Evolutionary conservation across 345 rosid species (phyloP).

Genomic region (Raphanus raphanistrum): DNA sequence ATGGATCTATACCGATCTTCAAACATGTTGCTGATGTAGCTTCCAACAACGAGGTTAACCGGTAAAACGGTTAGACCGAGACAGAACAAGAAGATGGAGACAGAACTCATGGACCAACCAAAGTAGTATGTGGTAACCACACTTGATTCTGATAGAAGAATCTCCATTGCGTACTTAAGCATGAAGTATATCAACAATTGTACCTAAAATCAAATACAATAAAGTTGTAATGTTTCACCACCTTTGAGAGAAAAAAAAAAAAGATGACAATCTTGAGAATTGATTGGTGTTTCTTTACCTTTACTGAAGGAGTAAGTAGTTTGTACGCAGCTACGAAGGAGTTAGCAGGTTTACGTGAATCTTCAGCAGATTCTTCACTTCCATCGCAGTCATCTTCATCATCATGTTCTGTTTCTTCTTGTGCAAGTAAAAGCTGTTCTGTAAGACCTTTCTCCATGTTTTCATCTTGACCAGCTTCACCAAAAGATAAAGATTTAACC

Average conservation of each 20-base stretch:
- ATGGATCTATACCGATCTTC: conserved; percentile 68
- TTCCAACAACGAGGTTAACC: conserved; percentile 80
- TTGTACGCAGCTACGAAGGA: conserved; percentile 75
- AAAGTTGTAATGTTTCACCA: not conserved
- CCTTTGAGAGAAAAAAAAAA: not conserved
- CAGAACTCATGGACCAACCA: conserved; percentile 69
- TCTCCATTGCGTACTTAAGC: conserved; percentile 93
- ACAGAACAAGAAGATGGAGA: conserved; percentile 82
- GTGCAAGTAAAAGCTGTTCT: conserved; percentile 57
- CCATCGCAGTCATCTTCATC: conserved; percentile 64
- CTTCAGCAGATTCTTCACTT: conserved; percentile 65
- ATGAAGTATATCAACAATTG: conserved; percentile 93
- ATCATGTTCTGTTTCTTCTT: conserved; percentile 49
- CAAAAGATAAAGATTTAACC: conserved; percentile 30
- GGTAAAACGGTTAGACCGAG: conserved; percentile 95
- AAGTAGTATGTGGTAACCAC: conserved; percentile 85
- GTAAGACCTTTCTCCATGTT: conserved; percentile 70
- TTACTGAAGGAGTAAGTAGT: conserved; percentile 90
- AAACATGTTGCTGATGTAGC: conserved; percentile 92
- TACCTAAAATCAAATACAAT: conserved; percentile 48
- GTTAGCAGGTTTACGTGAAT: conserved; percentile 61
- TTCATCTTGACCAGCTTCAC: conserved; percentile 46
- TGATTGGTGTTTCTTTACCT: conserved; percentile 44
- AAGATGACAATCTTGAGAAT: not conserved
- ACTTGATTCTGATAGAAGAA: conserved; percentile 91